A percentile compares a stretch with the other conserved stretches of the same genome.
Evolutionary conservation across 148 eudicot genomes (phyloP).

Genomic region (Rhododendron mucronatum): DNA sequence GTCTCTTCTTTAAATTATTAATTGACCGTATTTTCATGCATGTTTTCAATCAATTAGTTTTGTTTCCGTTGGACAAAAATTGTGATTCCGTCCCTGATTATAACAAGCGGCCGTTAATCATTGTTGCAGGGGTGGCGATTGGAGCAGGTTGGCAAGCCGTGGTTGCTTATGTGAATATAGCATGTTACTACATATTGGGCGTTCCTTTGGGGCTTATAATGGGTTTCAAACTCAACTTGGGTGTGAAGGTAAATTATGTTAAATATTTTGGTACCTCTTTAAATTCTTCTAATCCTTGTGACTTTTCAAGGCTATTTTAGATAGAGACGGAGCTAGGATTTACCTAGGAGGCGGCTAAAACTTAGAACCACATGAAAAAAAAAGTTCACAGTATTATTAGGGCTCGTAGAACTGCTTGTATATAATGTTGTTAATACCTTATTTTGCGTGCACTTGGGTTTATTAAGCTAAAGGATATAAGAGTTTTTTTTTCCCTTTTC

Average conservation of each 20-base stretch:
- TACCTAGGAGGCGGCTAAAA: no score
- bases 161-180: constrained; percentile 36
- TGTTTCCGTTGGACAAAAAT: neutral
- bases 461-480: neutral
- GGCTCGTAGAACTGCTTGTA: neutral
- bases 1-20: neutral
- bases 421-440: neutral
- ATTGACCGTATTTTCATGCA: neutral
- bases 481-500: neutral
- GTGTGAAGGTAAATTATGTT: constrained; percentile 13
- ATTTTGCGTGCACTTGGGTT: neutral
- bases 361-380: no score
- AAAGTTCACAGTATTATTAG: no score
- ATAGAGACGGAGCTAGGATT: neutral
- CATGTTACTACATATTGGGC: constrained; percentile 29
- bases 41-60: neutral
- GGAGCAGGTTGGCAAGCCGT: constrained; percentile 38
- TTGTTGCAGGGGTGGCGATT: constrained; percentile 33
- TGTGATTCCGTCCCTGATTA: neutral
- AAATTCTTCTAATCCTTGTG: neutral
- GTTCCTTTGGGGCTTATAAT: constrained; percentile 30
- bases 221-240: constrained; percentile 31
- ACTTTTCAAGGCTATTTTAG: neutral
- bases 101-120: neutral
- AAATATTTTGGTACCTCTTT: neutral